Conservation (phyloP, 306 rosid species). For the Malus sylvestris region DNA sequence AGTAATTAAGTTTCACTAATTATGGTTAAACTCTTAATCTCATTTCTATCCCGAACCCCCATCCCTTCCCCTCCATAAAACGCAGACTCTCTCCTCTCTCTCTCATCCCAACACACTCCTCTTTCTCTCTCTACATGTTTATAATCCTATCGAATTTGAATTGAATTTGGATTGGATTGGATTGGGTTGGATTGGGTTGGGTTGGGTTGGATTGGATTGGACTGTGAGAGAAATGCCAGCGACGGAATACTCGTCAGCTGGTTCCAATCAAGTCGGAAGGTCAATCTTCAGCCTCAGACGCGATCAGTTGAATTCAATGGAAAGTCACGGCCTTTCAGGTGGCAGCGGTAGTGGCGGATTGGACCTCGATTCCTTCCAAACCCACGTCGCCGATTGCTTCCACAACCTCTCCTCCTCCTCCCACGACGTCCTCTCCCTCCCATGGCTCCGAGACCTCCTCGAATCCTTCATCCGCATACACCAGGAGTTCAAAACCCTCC, state of each 20-base stretch:
- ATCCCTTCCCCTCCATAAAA: conserved; percentile 20
- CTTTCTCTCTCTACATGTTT: too few relatives aligned
- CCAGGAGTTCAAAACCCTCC: conserved; percentile 51
- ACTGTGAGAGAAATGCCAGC: conserved; percentile 51
- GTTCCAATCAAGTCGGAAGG: conserved; percentile 47
- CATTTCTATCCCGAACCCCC: conserved; percentile 6
- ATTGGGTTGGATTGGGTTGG: neutral
- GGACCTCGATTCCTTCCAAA: conserved; percentile 65
- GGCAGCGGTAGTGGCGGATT: conserved; percentile 4
- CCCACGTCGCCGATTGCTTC: conserved; percentile 42
- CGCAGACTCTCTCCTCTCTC: conserved; percentile 11
- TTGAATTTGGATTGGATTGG: too few relatives aligned
- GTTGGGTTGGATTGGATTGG: neutral
- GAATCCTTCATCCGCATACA: conserved; percentile 59
- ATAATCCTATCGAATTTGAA: too few relatives aligned
- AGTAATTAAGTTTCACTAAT: neutral
- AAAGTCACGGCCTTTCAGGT: conserved; percentile 12
- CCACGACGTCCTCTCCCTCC: conserved; percentile 51
- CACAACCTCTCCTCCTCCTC: conserved; percentile 31
- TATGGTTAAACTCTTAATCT: neutral
- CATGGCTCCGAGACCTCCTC: conserved; percentile 67
- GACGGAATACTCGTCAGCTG: conserved; percentile 51
- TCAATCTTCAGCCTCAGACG: conserved; percentile 44
- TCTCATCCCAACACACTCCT: too few relatives aligned
- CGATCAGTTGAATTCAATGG: conserved; percentile 45